phyloP scores from a whole-genome alignment of 306 rosid genomes.

The Prunus armeniaca region DNA sequence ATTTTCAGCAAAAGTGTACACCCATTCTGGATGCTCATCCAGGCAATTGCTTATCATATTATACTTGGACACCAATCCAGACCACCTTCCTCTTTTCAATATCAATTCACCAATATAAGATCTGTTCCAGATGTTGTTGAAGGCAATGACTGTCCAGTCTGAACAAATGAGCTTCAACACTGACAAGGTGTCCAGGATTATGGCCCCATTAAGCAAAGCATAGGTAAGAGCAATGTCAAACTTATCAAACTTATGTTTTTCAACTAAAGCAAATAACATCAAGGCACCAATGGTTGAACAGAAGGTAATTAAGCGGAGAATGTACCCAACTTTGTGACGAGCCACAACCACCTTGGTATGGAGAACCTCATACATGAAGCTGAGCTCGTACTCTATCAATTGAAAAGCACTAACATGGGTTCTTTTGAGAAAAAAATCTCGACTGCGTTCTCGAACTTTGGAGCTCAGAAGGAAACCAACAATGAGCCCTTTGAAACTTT shows the following conservation, averaged over 20 bases:
- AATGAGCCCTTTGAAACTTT: conserved; percentile 32
- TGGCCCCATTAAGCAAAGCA: conserved; percentile 15
- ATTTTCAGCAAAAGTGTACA: not conserved
- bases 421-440: conserved; percentile 1
- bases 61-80: conserved; percentile 19
- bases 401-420: not conserved
- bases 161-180: conserved; percentile 7
- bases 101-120: not conserved
- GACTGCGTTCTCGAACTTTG: conserved; percentile 3
- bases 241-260: not conserved
- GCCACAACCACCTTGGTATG: conserved; percentile 27
- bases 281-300: not conserved
- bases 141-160: conserved; percentile 3
- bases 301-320: not conserved
- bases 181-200: conserved; percentile 6
- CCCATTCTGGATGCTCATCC: conserved; percentile 8
- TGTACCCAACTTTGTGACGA: not conserved
- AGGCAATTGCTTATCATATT: conserved; percentile 19
- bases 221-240: conserved; percentile 9
- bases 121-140: not conserved
- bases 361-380: conserved; percentile 30
- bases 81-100: conserved; percentile 12
- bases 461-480: conserved; percentile 25
- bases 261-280: not conserved
- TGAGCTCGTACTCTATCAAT: conserved; percentile 21